A percentile compares a stretch with the other conserved stretches of the same genome.
These are phyloP conservation scores for Wallemia hederae DNA, from an alignment of 1,284 basidiomycete genomes.

Conservation along the genomic window DNA sequence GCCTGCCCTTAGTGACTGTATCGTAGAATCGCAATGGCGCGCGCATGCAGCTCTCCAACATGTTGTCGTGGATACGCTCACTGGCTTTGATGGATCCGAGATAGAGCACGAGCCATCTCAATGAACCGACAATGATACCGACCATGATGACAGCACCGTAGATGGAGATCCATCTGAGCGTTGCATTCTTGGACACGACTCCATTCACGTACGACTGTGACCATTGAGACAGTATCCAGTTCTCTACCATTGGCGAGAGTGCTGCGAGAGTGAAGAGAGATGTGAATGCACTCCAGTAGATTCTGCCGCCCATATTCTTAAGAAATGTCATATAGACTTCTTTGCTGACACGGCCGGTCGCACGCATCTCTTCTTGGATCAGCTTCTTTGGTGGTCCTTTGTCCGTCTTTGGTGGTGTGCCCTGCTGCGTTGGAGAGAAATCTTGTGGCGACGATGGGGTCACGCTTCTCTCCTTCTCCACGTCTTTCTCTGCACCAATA, in stretches of 20 bases:
- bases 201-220: background rate
- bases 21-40: slow-evolving; percentile 83
- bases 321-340: background rate
- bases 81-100: slow-evolving; percentile 11
- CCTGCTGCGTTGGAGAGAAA: too few species aligned
- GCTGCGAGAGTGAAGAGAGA: background rate
- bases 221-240: slow-evolving; percentile 1
- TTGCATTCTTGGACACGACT: background rate
- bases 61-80: slow-evolving; percentile 13
- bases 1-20: slow-evolving; percentile 54
- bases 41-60: slow-evolving; percentile 60
- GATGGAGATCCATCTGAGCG: background rate
- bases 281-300: background rate
- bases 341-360: background rate
- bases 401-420: background rate
- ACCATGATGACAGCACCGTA: background rate
- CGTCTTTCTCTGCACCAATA: background rate
- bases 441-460: background rate
- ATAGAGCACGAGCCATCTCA: slow-evolving; percentile 10
- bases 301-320: background rate
- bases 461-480: background rate
- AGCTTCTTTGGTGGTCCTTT: background rate
- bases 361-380: background rate
- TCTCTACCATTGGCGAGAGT: background rate
- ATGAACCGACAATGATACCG: slow-evolving; percentile 9